A percentile compares a stretch with the other conserved stretches of the same genome.
Evolutionary conservation across 116 monocot species (phyloP).

Genomic region (Posidonia oceanica): DNA sequence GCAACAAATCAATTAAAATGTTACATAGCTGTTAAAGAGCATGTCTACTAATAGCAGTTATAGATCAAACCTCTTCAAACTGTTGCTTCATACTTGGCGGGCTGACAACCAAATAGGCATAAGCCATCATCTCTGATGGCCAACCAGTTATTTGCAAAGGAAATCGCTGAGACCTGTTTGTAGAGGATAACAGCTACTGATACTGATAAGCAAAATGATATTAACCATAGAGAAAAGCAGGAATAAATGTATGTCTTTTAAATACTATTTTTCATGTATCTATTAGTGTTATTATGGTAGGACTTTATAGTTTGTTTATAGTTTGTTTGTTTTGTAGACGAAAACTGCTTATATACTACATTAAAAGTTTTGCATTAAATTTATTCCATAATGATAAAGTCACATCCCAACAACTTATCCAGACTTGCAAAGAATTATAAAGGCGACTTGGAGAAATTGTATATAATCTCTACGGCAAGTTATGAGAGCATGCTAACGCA

Average conservation of each 20-base stretch:
- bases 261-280: too few species aligned
- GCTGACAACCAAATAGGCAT: constrained; percentile 78
- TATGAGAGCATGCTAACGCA: too few species aligned
- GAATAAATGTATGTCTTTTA: too few species aligned
- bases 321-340: too few species aligned
- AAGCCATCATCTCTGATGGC: constrained; percentile 87
- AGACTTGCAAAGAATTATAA: too few species aligned
- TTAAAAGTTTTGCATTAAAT: too few species aligned
- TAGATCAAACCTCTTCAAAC: constrained; percentile 54
- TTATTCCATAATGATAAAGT: too few species aligned
- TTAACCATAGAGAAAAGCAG: background rate
- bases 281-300: background rate
- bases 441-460: too few species aligned
- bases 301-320: background rate
- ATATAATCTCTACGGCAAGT: too few species aligned
- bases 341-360: background rate
- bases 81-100: constrained; percentile 50
- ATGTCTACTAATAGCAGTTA: background rate
- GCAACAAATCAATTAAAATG: too few species aligned
- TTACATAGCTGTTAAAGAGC: background rate
- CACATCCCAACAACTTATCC: too few species aligned
- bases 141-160: constrained; percentile 87
- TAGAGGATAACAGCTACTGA: background rate
- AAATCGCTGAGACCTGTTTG: constrained; percentile 62
- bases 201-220: background rate